phyloP scores from a whole-genome alignment of 805 yeast genomes.

The Kodamaea jinghongensis region DNA sequence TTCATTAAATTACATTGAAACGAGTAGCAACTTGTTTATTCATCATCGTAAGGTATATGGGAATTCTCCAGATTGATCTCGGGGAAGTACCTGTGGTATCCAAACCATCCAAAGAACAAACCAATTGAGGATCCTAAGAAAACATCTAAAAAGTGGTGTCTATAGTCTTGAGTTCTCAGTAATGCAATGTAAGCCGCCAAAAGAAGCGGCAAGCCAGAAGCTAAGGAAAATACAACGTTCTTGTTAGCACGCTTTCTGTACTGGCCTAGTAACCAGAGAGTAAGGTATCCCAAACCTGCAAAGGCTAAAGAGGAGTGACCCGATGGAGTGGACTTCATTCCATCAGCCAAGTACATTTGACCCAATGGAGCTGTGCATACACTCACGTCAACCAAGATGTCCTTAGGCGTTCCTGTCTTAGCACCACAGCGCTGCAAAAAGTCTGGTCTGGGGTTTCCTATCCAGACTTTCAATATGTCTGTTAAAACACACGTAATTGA shows the following conservation, averaged over 20 bases:
- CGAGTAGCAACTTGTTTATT: neutral
- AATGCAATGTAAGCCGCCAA: constrained; percentile 26
- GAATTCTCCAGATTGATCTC: constrained; percentile 7
- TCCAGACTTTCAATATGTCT: constrained; percentile 39
- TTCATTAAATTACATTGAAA: neutral
- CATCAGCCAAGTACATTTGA: constrained; percentile 38
- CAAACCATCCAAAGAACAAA: constrained; percentile 20
- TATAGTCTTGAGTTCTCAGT: constrained; percentile 26
- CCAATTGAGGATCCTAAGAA: constrained; percentile 34
- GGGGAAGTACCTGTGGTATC: constrained; percentile 30
- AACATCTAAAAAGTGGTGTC: constrained; percentile 35
- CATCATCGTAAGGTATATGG: constrained; percentile 10
- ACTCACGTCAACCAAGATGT: constrained; percentile 17
- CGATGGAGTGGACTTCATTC: constrained; percentile 56
- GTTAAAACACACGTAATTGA: constrained; percentile 31
- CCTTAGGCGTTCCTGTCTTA: constrained; percentile 20
- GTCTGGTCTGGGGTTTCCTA: constrained; percentile 44
- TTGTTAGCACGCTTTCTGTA: constrained; percentile 15
- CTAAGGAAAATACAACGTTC: constrained; percentile 10
- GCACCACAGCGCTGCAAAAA: constrained; percentile 40
- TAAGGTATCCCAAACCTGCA: constrained; percentile 45
- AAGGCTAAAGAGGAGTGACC: constrained; percentile 58
- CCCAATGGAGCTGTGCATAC: constrained; percentile 29
- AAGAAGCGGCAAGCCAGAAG: constrained; percentile 17
- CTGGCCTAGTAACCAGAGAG: constrained; percentile 50